phyloP scores from a whole-genome alignment of 1,139 yeast species.

The Pichia norvegensis region DNA sequence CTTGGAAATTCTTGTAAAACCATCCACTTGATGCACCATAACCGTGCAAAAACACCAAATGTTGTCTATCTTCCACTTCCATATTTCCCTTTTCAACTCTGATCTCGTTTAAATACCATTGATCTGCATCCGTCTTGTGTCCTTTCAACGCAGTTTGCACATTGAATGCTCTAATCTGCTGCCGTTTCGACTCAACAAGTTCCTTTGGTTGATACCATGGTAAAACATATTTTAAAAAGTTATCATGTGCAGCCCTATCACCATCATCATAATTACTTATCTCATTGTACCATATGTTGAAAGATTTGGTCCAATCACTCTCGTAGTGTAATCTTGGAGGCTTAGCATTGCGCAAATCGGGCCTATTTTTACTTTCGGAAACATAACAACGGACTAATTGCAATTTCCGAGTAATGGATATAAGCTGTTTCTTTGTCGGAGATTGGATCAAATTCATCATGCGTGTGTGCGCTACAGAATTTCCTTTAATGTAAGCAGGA shows the following conservation, averaged over 20 bases:
- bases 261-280: constrained; percentile 15
- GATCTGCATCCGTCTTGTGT: constrained; percentile 2
- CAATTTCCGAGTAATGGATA: neutral
- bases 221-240: constrained; percentile 18
- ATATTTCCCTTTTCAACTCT: constrained; percentile 19
- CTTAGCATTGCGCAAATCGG: neutral
- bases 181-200: constrained; percentile 4
- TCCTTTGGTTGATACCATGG: constrained; percentile 24
- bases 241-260: constrained; percentile 22
- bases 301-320: constrained; percentile 8
- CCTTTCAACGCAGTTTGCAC: constrained; percentile 11
- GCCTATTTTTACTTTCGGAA: neutral
- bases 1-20: constrained; percentile 69
- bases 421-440: neutral
- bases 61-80: constrained; percentile 21
- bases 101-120: constrained; percentile 21
- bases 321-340: neutral
- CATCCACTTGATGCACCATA: constrained; percentile 87
- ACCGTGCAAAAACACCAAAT: constrained; percentile 75
- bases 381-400: neutral
- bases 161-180: constrained; percentile 13
- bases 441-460: neutral
- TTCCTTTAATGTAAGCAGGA: too few relatives aligned
- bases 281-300: constrained; percentile 21
- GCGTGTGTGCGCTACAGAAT: too few relatives aligned